A percentile compares a stretch with the other conserved stretches of the same genome.
These are phyloP conservation scores for Elaeis guineensis DNA, from an alignment of 176 grass and related monocot species.

Conservation along the genomic window DNA sequence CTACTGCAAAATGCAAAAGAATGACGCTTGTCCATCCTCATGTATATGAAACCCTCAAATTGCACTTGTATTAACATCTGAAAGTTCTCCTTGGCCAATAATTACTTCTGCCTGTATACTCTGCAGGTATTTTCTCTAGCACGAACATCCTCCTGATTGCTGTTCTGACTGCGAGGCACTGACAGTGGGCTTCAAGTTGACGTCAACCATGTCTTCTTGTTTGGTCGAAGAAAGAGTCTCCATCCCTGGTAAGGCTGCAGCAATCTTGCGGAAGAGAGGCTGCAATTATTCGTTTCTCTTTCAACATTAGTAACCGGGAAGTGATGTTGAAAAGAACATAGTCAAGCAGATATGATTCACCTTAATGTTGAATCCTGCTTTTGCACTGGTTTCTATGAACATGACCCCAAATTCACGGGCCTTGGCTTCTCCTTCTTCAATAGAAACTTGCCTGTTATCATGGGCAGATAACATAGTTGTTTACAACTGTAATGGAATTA, in stretches of 20 bases:
- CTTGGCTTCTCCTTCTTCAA: constrained; percentile 70
- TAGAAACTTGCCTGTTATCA: constrained; percentile 52
- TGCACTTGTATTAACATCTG: too few species aligned
- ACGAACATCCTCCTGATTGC: constrained; percentile 50
- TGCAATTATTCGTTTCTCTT: constrained; percentile 7
- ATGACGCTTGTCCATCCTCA: too few species aligned
- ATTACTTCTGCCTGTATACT: too few species aligned
- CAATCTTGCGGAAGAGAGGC: constrained; percentile 75
- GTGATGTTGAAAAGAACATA: too few species aligned
- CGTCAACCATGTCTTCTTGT: constrained; percentile 78
- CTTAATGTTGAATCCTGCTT: constrained; percentile 82
- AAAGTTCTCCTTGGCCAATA: too few species aligned
- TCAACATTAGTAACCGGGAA: too few species aligned
- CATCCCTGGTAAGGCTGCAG: constrained; percentile 60
- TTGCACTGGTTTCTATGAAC: constrained; percentile 88
- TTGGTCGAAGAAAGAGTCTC: constrained; percentile 34
- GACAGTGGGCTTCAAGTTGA: constrained; percentile 47
- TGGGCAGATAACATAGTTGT: too few species aligned
- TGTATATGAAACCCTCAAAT: too few species aligned
- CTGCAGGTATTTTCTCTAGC: constrained; percentile 16
- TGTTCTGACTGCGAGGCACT: constrained; percentile 24
- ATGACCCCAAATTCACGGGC: constrained; percentile 43
- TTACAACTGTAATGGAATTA: too few species aligned
- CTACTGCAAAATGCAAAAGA: too few species aligned
- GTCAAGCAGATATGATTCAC: constrained; percentile 4